Base-by-base conservation (phyloP, 2,329 filamentous ascomycete genomes). In the Hypoxylon sp. region DNA sequence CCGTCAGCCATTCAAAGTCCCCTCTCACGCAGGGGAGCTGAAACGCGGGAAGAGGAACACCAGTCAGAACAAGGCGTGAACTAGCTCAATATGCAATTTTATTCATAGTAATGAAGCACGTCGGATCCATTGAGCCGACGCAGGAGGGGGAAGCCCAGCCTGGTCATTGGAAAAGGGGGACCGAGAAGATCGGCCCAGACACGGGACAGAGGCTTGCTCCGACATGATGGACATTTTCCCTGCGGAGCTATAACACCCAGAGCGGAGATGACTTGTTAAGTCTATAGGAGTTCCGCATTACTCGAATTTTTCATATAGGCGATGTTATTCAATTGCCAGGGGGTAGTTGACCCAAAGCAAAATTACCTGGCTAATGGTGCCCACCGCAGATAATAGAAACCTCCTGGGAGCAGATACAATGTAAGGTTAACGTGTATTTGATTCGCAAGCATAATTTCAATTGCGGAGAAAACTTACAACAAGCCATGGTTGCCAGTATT, bases 41-140 rank as follows among this genome's bases (percentile, higher is more conserved):
- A 56, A 56, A 56, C 53, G 53, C 43, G 53, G 43, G 43, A 41
- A 21, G 30, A 47, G 43, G 47, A 27, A 41, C 14, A 27, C 37
- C 27, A 50, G 30, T 29, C 37, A 8, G 48, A 30, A 37, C 5
- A 37, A 32, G 6, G 2, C 2, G 21, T 19, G 19, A 39, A 47
- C 32, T 46, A 16, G 29, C 11, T 16, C 21, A 14, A 30, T 16
- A 21, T 6, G 23, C 29, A 21, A 25, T 25, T 47, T 47, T 11
- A 9, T 12, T 19, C 29, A 47, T 16, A 25, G 19, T 37, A 19
- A 3, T 55, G 58, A 48, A 34, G 41, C 50, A 54, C 16, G 3
- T 25, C 32, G 25, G 53, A 54, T 63, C 53, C 39, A 3, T 30
- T n/a, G 47, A 29, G 14, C 37, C 12, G 34, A 25, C 32, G 32